Conservation (phyloP, 2,329 filamentous ascomycete species). For the Venturia aucupariae region DNA sequence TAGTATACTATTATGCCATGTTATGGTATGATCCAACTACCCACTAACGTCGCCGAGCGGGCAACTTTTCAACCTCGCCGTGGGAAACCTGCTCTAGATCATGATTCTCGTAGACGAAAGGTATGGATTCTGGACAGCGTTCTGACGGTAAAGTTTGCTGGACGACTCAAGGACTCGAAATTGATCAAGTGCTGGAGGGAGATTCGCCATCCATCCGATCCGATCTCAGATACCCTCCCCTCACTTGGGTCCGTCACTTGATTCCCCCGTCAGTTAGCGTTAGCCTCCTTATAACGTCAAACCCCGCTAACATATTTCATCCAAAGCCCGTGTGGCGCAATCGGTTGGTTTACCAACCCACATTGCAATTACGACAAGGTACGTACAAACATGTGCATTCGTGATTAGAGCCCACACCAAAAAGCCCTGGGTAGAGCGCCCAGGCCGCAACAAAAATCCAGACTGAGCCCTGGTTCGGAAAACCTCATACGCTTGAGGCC, state of each 20-base stretch:
- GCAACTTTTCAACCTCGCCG: neutral
- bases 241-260: neutral
- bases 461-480: neutral
- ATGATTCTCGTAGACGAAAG: no score
- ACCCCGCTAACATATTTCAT: neutral
- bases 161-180: no score
- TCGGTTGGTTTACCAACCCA: neutral
- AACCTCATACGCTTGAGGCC: neutral
- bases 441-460: neutral
- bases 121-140: no score
- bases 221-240: no score
- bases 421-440: neutral
- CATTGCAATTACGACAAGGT: neutral
- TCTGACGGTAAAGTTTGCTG: no score
- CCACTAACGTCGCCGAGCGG: no score
- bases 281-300: neutral
- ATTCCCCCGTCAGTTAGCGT: neutral
- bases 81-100: no score
- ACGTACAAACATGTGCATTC: neutral
- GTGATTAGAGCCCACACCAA: neutral
- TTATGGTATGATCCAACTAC: no score
- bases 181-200: no score
- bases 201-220: neutral
- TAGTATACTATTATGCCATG: no score
- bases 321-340: neutral